A percentile compares a stretch with the other conserved stretches of the same genome.
These are phyloP conservation scores for Tirmania nivea DNA, from an alignment of 495 filamentous ascomycete species.

Conservation along the genomic window DNA sequence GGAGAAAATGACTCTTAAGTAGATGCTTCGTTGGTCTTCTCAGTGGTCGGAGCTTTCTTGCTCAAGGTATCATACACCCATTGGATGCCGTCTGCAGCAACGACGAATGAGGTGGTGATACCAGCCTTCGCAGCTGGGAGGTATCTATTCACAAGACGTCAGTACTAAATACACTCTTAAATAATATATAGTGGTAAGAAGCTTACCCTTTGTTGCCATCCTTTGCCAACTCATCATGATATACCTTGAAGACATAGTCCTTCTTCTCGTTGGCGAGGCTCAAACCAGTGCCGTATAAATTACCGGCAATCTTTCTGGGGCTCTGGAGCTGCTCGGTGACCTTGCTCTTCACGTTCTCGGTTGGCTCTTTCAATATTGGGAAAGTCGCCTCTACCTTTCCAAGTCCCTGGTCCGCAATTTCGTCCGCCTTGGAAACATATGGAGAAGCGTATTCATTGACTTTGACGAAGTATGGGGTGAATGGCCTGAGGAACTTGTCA, in stretches of 20 bases:
- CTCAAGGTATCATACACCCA: conserved; percentile 35
- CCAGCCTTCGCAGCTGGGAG: conserved; percentile 50
- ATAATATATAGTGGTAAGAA: background rate
- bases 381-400: conserved; percentile 53
- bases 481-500: conserved; percentile 34
- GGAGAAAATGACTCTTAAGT: background rate
- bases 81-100: conserved; percentile 43
- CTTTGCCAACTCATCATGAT: conserved; percentile 55
- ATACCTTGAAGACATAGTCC: conserved; percentile 52
- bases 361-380: conserved; percentile 75
- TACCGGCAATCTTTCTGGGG: conserved; percentile 35
- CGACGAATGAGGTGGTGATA: conserved; percentile 47
- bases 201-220: conserved; percentile 25
- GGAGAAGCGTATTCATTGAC: conserved; percentile 62
- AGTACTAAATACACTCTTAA: background rate
- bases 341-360: conserved; percentile 46
- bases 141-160: conserved; percentile 12
- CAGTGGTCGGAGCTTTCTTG: conserved; percentile 19
- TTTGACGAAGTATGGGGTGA: conserved; percentile 53
- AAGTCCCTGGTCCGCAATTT: conserved; percentile 54
- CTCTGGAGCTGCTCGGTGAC: conserved; percentile 41
- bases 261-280: conserved; percentile 33
- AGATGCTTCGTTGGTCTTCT: background rate
- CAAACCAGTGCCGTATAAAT: conserved; percentile 11
- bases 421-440: conserved; percentile 62